Percentiles rank a stretch among this genome's conserved stretches.
Conservation (phyloP, 352 stramenopile species). For the Globisporangium carolinianum region DNA sequence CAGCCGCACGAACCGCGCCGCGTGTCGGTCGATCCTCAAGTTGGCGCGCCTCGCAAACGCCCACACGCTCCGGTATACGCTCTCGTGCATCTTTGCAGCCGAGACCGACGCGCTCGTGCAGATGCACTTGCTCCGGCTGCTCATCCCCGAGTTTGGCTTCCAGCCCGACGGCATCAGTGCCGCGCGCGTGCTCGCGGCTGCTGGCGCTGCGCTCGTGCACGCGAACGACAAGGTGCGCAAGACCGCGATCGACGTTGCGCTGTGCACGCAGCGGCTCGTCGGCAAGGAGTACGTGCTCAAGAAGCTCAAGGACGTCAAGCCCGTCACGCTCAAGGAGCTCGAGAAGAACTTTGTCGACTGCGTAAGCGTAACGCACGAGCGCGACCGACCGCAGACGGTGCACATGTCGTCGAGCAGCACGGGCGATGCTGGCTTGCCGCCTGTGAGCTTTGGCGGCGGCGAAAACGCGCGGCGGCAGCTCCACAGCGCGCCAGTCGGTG, state of each 20-base stretch:
- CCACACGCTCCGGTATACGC: constrained; percentile 60
- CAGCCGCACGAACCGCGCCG: constrained; percentile 62
- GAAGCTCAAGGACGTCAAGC: constrained; percentile 67
- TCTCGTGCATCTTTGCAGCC: constrained; percentile 66
- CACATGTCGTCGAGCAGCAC: constrained; percentile 18
- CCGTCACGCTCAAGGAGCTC: constrained; percentile 73
- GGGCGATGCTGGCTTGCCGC: constrained; percentile 17
- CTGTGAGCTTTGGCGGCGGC: constrained; percentile 31
- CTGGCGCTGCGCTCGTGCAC: constrained; percentile 41
- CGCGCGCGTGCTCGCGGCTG: constrained; percentile 35
- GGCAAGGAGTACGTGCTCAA: constrained; percentile 62
- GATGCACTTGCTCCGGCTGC: constrained; percentile 73
- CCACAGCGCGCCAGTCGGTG: constrained; percentile 59
- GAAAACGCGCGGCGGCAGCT: constrained; percentile 50
- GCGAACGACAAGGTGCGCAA: constrained; percentile 71
- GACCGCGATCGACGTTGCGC: constrained; percentile 65
- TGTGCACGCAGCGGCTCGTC: constrained; percentile 69
- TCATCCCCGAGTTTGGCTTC: constrained; percentile 77
- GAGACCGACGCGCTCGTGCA: constrained; percentile 68
- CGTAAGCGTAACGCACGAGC: constrained; percentile 23
- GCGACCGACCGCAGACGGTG: constrained; percentile 52
- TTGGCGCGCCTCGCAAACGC: constrained; percentile 55
- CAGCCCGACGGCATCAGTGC: constrained; percentile 60
- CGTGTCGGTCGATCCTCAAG: constrained; percentile 72
- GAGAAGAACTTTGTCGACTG: constrained; percentile 78